Base-by-base conservation (phyloP, 768 basidiomycete species). In the Sutorius australiensis region DNA sequence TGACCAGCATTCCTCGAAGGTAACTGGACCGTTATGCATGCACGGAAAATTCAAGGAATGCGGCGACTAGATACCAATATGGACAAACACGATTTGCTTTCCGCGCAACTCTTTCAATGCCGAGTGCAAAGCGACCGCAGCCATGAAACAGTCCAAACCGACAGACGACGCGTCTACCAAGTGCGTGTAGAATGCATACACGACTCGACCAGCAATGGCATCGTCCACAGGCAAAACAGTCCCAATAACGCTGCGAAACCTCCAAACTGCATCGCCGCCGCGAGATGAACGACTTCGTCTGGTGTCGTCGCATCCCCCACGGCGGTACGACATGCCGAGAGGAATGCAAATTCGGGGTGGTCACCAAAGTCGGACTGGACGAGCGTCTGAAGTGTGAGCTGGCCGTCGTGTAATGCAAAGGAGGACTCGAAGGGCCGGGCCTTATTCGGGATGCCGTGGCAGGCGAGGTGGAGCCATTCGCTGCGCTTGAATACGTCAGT, bases 311-410 rank as follows among this genome's bases (percentile, higher is more conserved):
- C 39, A 34, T 68, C 55, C 6, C 62, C 58, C 4, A 51, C 43
- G 11, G 64, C 53, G 14, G 67, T 64, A 17, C 65, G 61, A 39
- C 67, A 69, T 5, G 66, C 66, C 32, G 63, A 64, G 16, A 69
- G 32, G 46, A 61, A 61, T 12, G 47, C 59, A 41, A 57, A 54
- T 3, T 54, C 49, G 7, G 44, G 16, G 12, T 37, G 33, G 34
- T 21, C 24, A 24, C 24, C 9, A 38, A 48, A 44, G 13, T 47
- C 30, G 16, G 46, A 38, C 1, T 44, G 48, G 1, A 46, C 36
- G 46, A 54, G 56, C 17, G 39, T 6, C 9, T n/a, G 16, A 21
- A 61, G 48, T 17, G 51, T 40, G 28, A 61, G 14, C 1, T 39
- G 60, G 13, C 39, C 48, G 34, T 60, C 47, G 12, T 40, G 34